Conservation (phyloP, 768 basidiomycete species). For the Auricularia cornea region DNA sequence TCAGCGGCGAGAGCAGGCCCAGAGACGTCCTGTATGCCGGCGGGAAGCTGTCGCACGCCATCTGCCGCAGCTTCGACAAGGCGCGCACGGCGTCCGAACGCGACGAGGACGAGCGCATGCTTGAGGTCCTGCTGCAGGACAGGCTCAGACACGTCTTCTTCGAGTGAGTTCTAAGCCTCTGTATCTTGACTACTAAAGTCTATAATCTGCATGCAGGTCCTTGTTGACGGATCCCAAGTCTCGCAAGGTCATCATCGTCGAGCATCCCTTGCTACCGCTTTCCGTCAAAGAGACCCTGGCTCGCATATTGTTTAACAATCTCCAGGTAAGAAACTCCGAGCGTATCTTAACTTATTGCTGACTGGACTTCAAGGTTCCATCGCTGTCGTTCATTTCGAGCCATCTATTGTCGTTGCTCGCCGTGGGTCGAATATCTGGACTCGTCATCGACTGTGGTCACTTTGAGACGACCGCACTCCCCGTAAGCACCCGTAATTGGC, state of each 20-base stretch:
- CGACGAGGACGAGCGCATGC: slow-evolving; percentile 64
- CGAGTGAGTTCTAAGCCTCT: slow-evolving; percentile 45
- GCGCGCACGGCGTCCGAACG: slow-evolving; percentile 39
- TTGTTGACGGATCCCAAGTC: slow-evolving; percentile 92
- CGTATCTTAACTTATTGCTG: background rate
- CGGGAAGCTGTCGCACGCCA: slow-evolving; percentile 40
- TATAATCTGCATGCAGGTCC: slow-evolving; percentile 49
- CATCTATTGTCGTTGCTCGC: slow-evolving; percentile 80
- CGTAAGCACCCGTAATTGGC: slow-evolving; percentile 37
- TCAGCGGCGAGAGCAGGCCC: slow-evolving; percentile 90
- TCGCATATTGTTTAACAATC: slow-evolving; percentile 78
- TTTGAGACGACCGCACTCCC: slow-evolving; percentile 85
- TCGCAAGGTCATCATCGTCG: slow-evolving; percentile 87
- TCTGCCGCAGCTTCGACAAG: slow-evolving; percentile 8
- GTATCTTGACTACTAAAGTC: background rate
- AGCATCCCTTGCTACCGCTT: slow-evolving; percentile 79
- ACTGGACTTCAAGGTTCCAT: slow-evolving; percentile 59
- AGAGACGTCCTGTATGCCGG: slow-evolving; percentile 74
- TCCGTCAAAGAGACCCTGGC: slow-evolving; percentile 86
- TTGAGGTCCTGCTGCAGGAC: slow-evolving; percentile 61
- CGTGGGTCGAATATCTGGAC: slow-evolving; percentile 82
- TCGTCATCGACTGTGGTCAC: slow-evolving; percentile 90
- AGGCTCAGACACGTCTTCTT: slow-evolving; percentile 74
- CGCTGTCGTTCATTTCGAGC: slow-evolving; percentile 86
- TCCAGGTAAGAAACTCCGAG: slow-evolving; percentile 47